phyloP scores from a whole-genome alignment of 2,329 filamentous ascomycete species.

The Sarocladiaceae sp. region DNA sequence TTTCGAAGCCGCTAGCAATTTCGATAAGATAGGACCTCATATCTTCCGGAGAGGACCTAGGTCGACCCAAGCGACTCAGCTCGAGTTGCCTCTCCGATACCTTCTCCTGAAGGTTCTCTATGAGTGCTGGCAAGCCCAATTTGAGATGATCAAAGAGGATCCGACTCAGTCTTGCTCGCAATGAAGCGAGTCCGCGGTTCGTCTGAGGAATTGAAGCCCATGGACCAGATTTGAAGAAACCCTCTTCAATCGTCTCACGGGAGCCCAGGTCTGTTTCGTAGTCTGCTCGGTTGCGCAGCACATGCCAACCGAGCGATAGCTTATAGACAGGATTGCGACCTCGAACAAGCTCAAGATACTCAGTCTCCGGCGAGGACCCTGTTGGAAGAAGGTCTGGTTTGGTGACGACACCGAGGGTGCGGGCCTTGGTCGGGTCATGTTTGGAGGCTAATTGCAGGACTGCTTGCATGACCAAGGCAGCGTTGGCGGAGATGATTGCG shows the following conservation, averaged over 20 bases:
- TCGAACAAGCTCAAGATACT: slow-evolving; percentile 24
- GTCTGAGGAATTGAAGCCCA: slow-evolving; percentile 15
- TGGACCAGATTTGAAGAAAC: slow-evolving; percentile 20
- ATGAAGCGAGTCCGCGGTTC: slow-evolving; percentile 9
- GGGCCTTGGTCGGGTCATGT: slow-evolving; percentile 34
- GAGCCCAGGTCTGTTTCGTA: slow-evolving; percentile 13
- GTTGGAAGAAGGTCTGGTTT: slow-evolving; percentile 40
- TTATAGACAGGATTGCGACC: slow-evolving; percentile 21
- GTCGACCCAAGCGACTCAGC: slow-evolving; percentile 12
- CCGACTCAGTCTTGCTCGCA: slow-evolving; percentile 12
- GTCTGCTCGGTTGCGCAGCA: slow-evolving; percentile 39
- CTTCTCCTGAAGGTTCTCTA: slow-evolving; percentile 12
- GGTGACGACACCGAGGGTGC: slow-evolving; percentile 53
- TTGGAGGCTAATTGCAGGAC: slow-evolving; percentile 38
- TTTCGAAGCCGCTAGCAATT: slow-evolving; percentile 29
- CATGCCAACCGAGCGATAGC: slow-evolving; percentile 41
- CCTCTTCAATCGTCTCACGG: slow-evolving; percentile 21
- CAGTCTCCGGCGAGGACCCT: slow-evolving; percentile 31
- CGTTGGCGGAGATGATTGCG: slow-evolving; percentile 43
- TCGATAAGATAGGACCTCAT: slow-evolving; percentile 26
- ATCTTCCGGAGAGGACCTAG: slow-evolving; percentile 17
- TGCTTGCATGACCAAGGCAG: slow-evolving; percentile 44
- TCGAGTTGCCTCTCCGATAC: slow-evolving; percentile 9
- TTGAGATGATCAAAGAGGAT: slow-evolving; percentile 10
- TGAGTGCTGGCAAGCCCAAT: slow-evolving; percentile 9